These are phyloP conservation scores for Candida argentea DNA, from an alignment of 805 yeast species.

Conservation along the genomic window DNA sequence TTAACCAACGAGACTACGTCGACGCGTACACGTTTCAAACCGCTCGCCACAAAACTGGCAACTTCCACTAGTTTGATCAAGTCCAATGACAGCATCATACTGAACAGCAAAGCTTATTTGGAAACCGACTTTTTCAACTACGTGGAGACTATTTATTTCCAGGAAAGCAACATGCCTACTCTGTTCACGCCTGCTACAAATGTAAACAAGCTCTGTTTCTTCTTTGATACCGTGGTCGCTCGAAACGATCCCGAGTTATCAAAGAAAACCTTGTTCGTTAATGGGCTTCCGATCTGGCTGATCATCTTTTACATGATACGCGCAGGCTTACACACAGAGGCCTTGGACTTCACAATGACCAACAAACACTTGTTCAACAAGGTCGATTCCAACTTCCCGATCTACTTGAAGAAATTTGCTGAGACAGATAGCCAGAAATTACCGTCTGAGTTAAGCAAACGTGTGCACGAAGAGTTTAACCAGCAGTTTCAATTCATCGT, in stretches of 20 bases:
- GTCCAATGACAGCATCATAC: slow-evolving; percentile 37
- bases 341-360: slow-evolving; percentile 53
- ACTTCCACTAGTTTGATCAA: slow-evolving; percentile 9
- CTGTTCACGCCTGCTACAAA: slow-evolving; percentile 49
- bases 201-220: slow-evolving; percentile 58
- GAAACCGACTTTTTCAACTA: slow-evolving; percentile 72
- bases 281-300: slow-evolving; percentile 94
- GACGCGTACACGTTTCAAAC: slow-evolving; percentile 25
- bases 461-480: slow-evolving; percentile 71
- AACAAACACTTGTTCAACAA: slow-evolving; percentile 70
- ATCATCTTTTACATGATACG: slow-evolving; percentile 74
- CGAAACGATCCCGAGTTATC: slow-evolving; percentile 17
- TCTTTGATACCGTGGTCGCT: slow-evolving; percentile 30
- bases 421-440: slow-evolving; percentile 44
- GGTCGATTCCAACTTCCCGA: slow-evolving; percentile 75
- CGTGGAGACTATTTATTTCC: slow-evolving; percentile 54
- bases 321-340: slow-evolving; percentile 75
- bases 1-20: slow-evolving; percentile 30
- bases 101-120: slow-evolving; percentile 48
- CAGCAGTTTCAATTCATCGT: slow-evolving; percentile 62
- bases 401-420: slow-evolving; percentile 60
- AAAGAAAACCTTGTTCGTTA: slow-evolving; percentile 36
- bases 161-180: slow-evolving; percentile 34
- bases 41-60: slow-evolving; percentile 13
- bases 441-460: slow-evolving; percentile 56